These are phyloP conservation scores for Pneumocystis carinii DNA, from an alignment of 1,139 yeast species.

Conservation along the genomic window DNA sequence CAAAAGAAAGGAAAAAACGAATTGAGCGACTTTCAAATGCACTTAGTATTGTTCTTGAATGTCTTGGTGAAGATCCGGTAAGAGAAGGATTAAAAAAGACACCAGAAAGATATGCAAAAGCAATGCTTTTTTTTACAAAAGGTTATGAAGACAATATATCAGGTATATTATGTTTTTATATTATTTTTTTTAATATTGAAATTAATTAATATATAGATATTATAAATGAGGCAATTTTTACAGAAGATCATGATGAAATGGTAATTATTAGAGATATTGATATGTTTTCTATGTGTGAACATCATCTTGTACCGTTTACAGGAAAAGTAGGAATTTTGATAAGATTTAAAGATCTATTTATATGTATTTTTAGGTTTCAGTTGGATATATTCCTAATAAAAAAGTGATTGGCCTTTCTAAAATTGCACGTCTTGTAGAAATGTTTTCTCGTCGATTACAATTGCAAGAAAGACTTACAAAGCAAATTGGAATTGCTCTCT, in stretches of 20 bases:
- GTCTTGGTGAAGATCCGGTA: constrained; percentile 78
- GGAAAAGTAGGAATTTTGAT: constrained; percentile 31
- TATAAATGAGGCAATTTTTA: constrained; percentile 86
- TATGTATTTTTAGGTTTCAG: constrained; percentile 50
- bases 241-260: constrained; percentile 98
- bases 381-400: constrained; percentile 90
- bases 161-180: constrained; percentile 6
- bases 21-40: constrained; percentile 71
- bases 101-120: constrained; percentile 91
- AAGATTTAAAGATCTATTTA: background rate
- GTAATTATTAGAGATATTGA: constrained; percentile 93
- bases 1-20: constrained; percentile 28
- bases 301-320: constrained; percentile 89
- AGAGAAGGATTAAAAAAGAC: constrained; percentile 89
- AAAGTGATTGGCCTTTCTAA: constrained; percentile 88
- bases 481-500: constrained; percentile 90
- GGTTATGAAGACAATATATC: constrained; percentile 76
- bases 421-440: constrained; percentile 87
- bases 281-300: constrained; percentile 85
- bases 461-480: constrained; percentile 94
- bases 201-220: constrained; percentile 47
- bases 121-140: constrained; percentile 87
- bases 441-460: constrained; percentile 88
- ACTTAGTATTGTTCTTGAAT: constrained; percentile 63
- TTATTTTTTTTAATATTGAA: background rate